Evolutionary conservation across 805 yeast species (phyloP), one percentile per base, ranked within the genome.

Genomic region (Yarrowia sp.): DNA sequence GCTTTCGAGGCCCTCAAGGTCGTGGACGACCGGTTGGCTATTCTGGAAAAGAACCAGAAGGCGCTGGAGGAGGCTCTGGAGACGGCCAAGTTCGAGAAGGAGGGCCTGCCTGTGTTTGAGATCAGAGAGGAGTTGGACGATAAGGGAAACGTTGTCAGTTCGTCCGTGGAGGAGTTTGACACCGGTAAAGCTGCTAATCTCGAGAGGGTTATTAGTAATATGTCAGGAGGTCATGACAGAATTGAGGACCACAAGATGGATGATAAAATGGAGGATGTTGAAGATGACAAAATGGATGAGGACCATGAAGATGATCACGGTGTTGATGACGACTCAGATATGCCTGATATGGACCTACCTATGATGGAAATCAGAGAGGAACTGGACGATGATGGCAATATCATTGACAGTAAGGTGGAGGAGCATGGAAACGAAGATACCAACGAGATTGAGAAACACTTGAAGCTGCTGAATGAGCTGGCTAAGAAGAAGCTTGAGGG

Each of bases 301-400:
- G 32, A 16, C 12, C 9, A 36, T 10, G 32, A 19, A 26, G 26
- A 16, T 16, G 88, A 81, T 16, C 48, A 86, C 82, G 1, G 14
- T 26, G 7, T 26, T 26, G 7, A 26, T 26, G 3, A 26, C 7
- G 32, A 26, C 32, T 26, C 32, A 0, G 32, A 26, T 26, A 26
- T 26, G 32, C 7, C 32, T 26, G 32, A 26, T 5, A 26, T 26
- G 32, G 36, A 40, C 3, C 73, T 87, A 1, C 92, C 91, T 0
- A 80, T 90, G 32, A 86, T 92, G 87, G 97, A 92, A 69, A 93
- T 93, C 26, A 82, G 87, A 67, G 98, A 92, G 75, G 90, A 87
- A 67, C 77, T 93, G 46, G 97, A 92, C 77, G 97, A 91, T 0
- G 87, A 90, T n/a, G 97, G 87, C 0, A 86, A 90, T 70, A 82